Conservation (phyloP, 345 rosid species). For the Dimocarpus longan region DNA sequence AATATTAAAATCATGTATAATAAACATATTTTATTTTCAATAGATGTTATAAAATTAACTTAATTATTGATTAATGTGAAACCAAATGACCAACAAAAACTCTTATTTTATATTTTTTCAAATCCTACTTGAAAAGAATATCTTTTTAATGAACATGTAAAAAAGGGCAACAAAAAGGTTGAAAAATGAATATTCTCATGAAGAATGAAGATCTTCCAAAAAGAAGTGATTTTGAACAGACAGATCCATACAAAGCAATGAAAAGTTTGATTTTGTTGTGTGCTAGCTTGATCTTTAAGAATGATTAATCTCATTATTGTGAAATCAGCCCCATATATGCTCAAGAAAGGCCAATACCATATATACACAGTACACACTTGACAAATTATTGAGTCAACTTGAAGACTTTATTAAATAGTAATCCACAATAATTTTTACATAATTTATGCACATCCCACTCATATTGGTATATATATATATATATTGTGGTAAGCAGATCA, state of each 20-base stretch:
- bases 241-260: neutral
- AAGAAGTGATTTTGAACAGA: neutral
- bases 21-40: too few relatives aligned
- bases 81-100: too few relatives aligned
- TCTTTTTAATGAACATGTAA: too few relatives aligned
- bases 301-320: conserved; percentile 1
- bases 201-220: neutral
- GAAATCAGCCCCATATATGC: neutral
- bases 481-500: neutral
- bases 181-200: neutral
- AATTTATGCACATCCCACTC: neutral
- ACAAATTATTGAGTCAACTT: neutral
- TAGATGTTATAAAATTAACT: too few relatives aligned
- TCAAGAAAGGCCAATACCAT: neutral
- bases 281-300: neutral
- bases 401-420: neutral
- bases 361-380: neutral
- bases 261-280: conserved; percentile 17
- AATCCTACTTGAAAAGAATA: neutral
- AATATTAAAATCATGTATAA: too few relatives aligned
- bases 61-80: too few relatives aligned
- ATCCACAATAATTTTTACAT: neutral
- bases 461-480: neutral
- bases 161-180: neutral
- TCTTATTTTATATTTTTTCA: too few relatives aligned